A percentile compares a stretch with the other conserved stretches of the same genome.
Conservation (phyloP, 257 asterid genomes). For the Salvia splendens region DNA sequence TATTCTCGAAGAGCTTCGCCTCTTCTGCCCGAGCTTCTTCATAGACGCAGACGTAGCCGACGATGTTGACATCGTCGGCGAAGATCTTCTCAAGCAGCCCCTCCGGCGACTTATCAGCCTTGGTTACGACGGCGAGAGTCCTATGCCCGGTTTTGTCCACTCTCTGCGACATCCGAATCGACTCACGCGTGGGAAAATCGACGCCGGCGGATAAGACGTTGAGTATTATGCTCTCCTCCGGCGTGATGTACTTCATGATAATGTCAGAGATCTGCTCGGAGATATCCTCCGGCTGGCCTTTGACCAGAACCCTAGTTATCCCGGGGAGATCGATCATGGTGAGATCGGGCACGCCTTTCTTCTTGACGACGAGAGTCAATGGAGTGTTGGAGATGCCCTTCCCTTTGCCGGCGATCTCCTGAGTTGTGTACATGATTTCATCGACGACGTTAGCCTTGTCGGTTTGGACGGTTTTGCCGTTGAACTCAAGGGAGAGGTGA, state of each 20-base stretch:
- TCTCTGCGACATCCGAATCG: constrained; percentile 23
- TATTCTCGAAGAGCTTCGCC: constrained; percentile 23
- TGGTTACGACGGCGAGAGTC: constrained; percentile 47
- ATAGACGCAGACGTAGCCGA: constrained; percentile 22
- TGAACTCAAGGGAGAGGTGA: constrained; percentile 37
- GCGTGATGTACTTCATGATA: constrained; percentile 7
- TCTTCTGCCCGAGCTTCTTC: constrained; percentile 39
- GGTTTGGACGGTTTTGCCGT: constrained; percentile 27
- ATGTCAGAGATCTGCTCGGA: constrained; percentile 12
- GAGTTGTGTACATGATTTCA: constrained; percentile 10
- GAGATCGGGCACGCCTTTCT: constrained; percentile 37
- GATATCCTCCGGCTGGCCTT: constrained; percentile 40
- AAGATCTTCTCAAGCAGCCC: constrained; percentile 38
- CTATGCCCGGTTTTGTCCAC: constrained; percentile 44
- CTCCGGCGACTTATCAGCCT: constrained; percentile 44
- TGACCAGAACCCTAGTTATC: constrained; percentile 44
- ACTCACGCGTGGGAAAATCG: constrained; percentile 30
- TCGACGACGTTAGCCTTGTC: constrained; percentile 30
- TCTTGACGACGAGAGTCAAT: constrained; percentile 37
- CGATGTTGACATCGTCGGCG: constrained; percentile 12
- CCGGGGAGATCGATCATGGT: constrained; percentile 53
- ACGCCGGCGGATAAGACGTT: constrained; percentile 13
- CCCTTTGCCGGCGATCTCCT: constrained; percentile 36
- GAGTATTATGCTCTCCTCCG: constrained; percentile 24
- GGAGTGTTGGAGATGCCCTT: constrained; percentile 42